Percentiles rank a stretch among this genome's conserved stretches.
Evolutionary conservation across 108 stramenopile genomes (phyloP).

Genomic region (Aurantiochytrium sp.): DNA sequence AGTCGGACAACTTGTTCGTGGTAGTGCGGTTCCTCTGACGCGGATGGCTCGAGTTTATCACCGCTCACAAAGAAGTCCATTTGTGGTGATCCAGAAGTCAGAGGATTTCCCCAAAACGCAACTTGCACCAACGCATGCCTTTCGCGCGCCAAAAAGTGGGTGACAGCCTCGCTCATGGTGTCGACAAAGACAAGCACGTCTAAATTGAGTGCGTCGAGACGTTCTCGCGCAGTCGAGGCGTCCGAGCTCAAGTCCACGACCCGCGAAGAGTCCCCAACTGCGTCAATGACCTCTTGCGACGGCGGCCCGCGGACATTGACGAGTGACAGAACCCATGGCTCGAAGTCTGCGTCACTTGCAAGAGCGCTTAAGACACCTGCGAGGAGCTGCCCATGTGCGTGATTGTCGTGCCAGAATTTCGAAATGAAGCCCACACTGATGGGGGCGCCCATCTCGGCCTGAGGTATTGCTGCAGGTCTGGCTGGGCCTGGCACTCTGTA

Average conservation of each 20-base stretch:
- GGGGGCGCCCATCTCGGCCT: not conserved
- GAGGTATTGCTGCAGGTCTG: not conserved
- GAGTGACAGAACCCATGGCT: conserved; percentile 22
- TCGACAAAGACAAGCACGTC: conserved; percentile 51
- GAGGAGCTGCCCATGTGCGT: conserved; percentile 54
- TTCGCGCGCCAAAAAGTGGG: conserved; percentile 34
- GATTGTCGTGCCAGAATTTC: conserved; percentile 46
- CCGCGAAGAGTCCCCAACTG: not conserved
- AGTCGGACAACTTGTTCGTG: conserved; percentile 60
- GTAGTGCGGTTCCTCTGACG: conserved; percentile 30
- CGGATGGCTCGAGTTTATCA: conserved; percentile 42
- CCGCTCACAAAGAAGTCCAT: conserved; percentile 53
- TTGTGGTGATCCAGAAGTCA: conserved; percentile 37
- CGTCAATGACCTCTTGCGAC: not conserved
- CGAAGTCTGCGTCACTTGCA: conserved; percentile 22
- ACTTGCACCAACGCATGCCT: conserved; percentile 44
- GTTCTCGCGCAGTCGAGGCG: not conserved
- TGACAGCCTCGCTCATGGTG: conserved; percentile 41
- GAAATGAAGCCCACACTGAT: conserved; percentile 44
- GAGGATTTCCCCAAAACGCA: conserved; percentile 57
- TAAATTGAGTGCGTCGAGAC: not conserved
- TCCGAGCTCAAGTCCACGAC: not conserved
- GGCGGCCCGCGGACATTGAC: not conserved
- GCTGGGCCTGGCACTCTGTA: not conserved
- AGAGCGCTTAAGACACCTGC: conserved; percentile 37